These are phyloP conservation scores for Cairneyella variabilis DNA, from an alignment of 495 filamentous ascomycete genomes.

Conservation along the genomic window DNA sequence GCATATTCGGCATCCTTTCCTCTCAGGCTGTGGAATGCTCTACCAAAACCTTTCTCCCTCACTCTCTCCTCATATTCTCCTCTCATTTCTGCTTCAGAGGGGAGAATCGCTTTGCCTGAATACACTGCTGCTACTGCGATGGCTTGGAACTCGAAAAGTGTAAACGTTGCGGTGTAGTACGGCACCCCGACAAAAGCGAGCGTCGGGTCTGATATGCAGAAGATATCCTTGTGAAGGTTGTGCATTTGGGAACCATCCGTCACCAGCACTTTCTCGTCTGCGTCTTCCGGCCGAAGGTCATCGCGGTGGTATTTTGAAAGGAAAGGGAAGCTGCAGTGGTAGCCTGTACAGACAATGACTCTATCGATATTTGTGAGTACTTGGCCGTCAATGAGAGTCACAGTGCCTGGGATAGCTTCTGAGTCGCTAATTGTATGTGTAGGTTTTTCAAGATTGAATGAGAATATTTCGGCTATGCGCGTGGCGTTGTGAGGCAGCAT, in stretches of 20 bases:
- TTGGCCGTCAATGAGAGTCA: conserved; percentile 46
- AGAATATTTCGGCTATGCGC: conserved; percentile 46
- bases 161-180: conserved; percentile 30
- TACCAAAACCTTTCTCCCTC: conserved; percentile 46
- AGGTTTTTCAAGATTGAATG: conserved; percentile 39
- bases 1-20: conserved; percentile 53
- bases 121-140: conserved; percentile 45
- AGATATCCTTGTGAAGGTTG: conserved; percentile 59
- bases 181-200: conserved; percentile 32
- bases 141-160: conserved; percentile 39
- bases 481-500: conserved; percentile 43
- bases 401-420: conserved; percentile 28
- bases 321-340: conserved; percentile 51
- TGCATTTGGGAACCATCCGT: conserved; percentile 62
- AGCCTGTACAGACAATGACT: conserved; percentile 55
- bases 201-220: conserved; percentile 43
- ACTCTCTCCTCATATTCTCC: conserved; percentile 46
- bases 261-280: conserved; percentile 49
- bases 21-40: conserved; percentile 52
- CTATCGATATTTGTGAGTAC: conserved; percentile 45
- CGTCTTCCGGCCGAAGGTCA: conserved; percentile 30
- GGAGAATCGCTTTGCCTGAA: conserved; percentile 46
- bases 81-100: conserved; percentile 42
- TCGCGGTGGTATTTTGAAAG: conserved; percentile 40
- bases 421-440: conserved; percentile 48